These are phyloP conservation scores for Nakazawaea peltata DNA, from an alignment of 805 yeast species.

Conservation along the genomic window DNA sequence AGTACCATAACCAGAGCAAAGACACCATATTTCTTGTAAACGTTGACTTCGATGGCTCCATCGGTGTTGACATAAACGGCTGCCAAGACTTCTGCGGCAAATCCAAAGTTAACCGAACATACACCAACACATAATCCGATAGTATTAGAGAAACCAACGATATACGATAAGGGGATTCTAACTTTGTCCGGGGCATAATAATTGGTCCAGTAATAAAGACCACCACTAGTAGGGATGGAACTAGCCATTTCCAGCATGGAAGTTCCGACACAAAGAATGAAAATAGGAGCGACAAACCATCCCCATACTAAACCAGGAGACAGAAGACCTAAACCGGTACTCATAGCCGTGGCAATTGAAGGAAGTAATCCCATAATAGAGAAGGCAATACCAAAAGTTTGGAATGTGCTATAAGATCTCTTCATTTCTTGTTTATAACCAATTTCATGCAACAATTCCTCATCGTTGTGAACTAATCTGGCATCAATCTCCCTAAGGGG, in stretches of 20 bases:
- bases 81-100: conserved; percentile 33
- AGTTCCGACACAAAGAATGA: conserved; percentile 45
- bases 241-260: conserved; percentile 55
- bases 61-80: conserved; percentile 32
- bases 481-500: conserved; percentile 20
- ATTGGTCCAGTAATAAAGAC: conserved; percentile 47
- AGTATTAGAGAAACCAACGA: conserved; percentile 36
- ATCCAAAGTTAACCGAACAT: conserved; percentile 36
- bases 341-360: conserved; percentile 51
- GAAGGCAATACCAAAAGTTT: conserved; percentile 56
- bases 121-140: conserved; percentile 33
- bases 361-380: conserved; percentile 59
- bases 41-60: conserved; percentile 30
- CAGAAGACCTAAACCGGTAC: conserved; percentile 49
- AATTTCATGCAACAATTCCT: conserved; percentile 37
- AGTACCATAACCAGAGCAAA: conserved; percentile 33
- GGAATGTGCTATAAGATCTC: conserved; percentile 48
- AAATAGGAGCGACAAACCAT: conserved; percentile 40
- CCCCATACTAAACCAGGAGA: conserved; percentile 54
- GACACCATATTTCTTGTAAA: conserved; percentile 32
- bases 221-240: conserved; percentile 56
- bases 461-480: conserved; percentile 18
- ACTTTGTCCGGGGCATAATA: conserved; percentile 31
- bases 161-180: conserved; percentile 29
- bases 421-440: conserved; percentile 60